Evolutionary conservation across 2,329 filamentous ascomycete genomes (phyloP).

Genomic region (Colletotrichum sojae): DNA sequence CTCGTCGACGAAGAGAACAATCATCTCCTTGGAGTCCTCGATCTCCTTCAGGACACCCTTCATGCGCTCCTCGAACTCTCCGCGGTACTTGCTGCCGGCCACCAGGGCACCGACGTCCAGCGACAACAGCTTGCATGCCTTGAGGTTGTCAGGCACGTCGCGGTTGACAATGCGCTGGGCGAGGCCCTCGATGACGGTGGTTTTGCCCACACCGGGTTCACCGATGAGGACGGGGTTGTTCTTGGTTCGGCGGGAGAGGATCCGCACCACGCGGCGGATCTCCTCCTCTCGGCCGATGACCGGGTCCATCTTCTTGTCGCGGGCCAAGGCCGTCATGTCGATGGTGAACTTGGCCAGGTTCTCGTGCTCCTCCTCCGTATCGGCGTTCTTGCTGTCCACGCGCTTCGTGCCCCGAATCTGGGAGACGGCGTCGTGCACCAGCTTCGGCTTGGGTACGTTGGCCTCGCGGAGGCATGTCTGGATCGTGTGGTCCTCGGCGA

Average conservation of each 20-base stretch:
- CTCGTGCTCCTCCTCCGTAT: constrained; percentile 92
- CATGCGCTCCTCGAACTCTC: constrained; percentile 99
- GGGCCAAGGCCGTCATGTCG: constrained; percentile 96
- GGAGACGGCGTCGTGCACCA: constrained; percentile 91
- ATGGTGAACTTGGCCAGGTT: constrained; percentile 98
- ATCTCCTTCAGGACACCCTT: constrained; percentile 99
- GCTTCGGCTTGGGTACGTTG: constrained; percentile 91
- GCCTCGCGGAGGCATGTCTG: constrained; percentile 83
- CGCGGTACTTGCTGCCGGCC: constrained; percentile 97
- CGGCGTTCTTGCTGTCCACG: constrained; percentile 96
- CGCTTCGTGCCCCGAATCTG: constrained; percentile 93
- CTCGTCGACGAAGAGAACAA: constrained; percentile 98
- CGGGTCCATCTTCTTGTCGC: constrained; percentile 97
- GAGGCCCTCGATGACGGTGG: constrained; percentile 95
- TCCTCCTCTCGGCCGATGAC: constrained; percentile 98
- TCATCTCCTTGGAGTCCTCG: constrained; percentile 93
- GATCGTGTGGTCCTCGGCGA: constrained; percentile 84
- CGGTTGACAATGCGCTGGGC: constrained; percentile 96
- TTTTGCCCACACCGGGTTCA: constrained; percentile 98
- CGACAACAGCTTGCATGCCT: constrained; percentile 92
- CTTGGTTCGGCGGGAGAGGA: constrained; percentile 93
- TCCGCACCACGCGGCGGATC: constrained; percentile 91
- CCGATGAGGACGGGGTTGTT: constrained; percentile 99
- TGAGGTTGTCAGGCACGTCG: constrained; percentile 95
- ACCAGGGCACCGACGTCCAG: constrained; percentile 96